Conservation (phyloP, 257 asterid genomes). For the Phtheirospermum japonicum region DNA sequence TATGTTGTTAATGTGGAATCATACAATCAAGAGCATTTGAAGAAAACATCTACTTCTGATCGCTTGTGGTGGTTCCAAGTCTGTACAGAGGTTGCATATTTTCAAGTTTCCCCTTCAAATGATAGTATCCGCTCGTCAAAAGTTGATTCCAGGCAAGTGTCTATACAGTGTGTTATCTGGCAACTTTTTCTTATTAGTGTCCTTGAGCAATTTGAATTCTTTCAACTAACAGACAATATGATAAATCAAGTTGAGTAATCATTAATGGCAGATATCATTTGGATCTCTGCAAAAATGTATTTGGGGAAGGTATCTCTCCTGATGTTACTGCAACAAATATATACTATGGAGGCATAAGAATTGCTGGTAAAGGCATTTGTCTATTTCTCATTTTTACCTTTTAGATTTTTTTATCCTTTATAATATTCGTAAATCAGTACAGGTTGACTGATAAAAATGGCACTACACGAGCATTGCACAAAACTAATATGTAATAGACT, state of each 20-base stretch:
- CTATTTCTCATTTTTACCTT: slow-evolving; percentile 13
- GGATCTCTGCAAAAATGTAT: slow-evolving; percentile 91
- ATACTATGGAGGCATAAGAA: slow-evolving; percentile 83
- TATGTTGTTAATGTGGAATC: slow-evolving; percentile 50
- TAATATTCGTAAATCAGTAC: background rate
- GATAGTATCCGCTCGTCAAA: slow-evolving; percentile 87
- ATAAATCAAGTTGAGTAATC: slow-evolving; percentile 18
- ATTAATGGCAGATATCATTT: slow-evolving; percentile 75
- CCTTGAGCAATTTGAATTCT: slow-evolving; percentile 14
- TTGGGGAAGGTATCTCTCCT: slow-evolving; percentile 67
- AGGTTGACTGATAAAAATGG: background rate
- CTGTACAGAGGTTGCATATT: slow-evolving; percentile 96
- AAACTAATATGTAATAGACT: background rate
- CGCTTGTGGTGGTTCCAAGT: slow-evolving; percentile 99
- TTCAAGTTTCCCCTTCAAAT: slow-evolving; percentile 92
- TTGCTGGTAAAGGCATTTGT: slow-evolving; percentile 59
- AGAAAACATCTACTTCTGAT: slow-evolving; percentile 49
- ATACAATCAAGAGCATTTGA: slow-evolving; percentile 69
- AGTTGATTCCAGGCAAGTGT: slow-evolving; percentile 65
- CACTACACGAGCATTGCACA: slow-evolving; percentile 2
- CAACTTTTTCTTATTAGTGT: background rate
- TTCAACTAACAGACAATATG: slow-evolving; percentile 2
- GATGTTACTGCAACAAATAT: slow-evolving; percentile 81
- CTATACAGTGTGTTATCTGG: background rate
- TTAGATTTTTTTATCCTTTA: background rate